A percentile compares a stretch with the other conserved stretches of the same genome.
phyloP scores from a whole-genome alignment of 192 early-diverging fungal genomes.

The Coemansia sp. region DNA sequence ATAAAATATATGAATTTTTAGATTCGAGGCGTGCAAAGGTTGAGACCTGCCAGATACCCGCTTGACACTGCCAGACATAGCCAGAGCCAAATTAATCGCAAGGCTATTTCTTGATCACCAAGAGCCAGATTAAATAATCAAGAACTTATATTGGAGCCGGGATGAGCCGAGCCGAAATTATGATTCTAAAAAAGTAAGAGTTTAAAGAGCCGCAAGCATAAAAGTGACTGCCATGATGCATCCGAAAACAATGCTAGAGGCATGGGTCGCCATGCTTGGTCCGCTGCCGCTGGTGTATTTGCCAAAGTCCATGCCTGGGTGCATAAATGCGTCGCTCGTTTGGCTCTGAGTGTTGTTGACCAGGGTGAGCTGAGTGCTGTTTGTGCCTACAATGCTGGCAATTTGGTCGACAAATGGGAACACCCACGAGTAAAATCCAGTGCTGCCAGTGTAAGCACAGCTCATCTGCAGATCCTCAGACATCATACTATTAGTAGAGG shows the following conservation, averaged over 20 bases:
- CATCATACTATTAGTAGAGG: not conserved
- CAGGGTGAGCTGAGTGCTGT: not conserved
- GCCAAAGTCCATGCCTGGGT: not conserved
- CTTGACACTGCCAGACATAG: not conserved
- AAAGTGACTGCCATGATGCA: not conserved
- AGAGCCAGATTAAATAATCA: not conserved
- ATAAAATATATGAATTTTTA: constrained; percentile 2
- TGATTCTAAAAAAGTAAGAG: not conserved
- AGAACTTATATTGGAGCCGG: not conserved
- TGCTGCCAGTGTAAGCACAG: constrained; percentile 3
- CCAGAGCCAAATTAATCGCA: not conserved
- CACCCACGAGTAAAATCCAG: constrained; percentile 9
- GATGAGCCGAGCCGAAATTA: not conserved
- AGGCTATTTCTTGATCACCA: not conserved
- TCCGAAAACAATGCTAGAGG: not conserved
- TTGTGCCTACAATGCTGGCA: not conserved
- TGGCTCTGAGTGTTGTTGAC: constrained; percentile 1
- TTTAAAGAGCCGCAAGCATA: not conserved
- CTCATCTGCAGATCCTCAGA: not conserved
- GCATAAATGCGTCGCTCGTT: constrained; percentile 1
- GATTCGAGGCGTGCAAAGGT: constrained; percentile 8
- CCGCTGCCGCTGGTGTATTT: not conserved
- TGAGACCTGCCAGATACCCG: not conserved
- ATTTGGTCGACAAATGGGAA: constrained; percentile 5
- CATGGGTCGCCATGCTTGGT: not conserved